phyloP scores from a whole-genome alignment of 1,284 basidiomycete genomes.

The Puccinia horiana region DNA sequence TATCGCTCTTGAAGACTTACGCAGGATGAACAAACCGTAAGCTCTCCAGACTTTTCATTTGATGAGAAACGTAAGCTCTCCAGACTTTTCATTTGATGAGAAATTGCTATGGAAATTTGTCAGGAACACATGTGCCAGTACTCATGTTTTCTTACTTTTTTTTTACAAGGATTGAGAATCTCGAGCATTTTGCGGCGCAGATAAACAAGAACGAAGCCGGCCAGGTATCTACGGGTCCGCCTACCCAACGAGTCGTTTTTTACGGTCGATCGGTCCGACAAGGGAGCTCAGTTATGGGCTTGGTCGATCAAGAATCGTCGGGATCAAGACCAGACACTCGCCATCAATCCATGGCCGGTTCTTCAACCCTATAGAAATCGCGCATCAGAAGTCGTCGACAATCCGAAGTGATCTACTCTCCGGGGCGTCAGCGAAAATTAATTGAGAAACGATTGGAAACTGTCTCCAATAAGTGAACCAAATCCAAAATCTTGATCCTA shows the following conservation, averaged over 20 bases:
- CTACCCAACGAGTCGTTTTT: neutral
- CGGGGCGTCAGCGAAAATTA: neutral
- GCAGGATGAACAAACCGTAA: neutral
- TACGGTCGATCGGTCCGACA: neutral
- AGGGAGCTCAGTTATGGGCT: neutral
- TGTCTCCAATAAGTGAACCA: neutral
- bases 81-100: neutral
- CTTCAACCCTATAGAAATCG: neutral
- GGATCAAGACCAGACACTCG: neutral
- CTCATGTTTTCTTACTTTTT: neutral
- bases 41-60: neutral
- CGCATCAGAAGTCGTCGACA: neutral
- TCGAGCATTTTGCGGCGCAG: neutral
- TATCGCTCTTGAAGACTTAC: neutral
- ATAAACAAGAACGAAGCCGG: neutral
- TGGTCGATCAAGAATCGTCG: neutral
- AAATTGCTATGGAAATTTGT: too few species aligned
- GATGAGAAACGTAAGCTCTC: neutral
- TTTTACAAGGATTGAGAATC: too few species aligned
- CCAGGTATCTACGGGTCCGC: neutral
- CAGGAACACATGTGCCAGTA: too few species aligned
- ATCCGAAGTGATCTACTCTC: neutral
- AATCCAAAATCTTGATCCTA: neutral
- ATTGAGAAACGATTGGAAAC: neutral
- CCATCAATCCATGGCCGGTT: neutral